Conservation (phyloP, 169 alveolate genomes). For the Cytauxzoon felis region DNA sequence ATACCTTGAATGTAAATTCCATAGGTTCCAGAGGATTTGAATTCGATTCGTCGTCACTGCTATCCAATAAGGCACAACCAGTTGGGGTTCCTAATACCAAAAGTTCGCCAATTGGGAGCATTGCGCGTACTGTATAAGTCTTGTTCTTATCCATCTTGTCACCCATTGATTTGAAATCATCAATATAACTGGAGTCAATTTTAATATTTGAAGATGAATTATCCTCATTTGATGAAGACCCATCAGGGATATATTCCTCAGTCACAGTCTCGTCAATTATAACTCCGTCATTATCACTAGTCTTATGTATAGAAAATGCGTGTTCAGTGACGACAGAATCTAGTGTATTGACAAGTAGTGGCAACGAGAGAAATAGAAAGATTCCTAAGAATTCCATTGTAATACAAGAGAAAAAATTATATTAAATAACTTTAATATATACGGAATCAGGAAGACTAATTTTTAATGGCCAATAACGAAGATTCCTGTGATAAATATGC, state of each 20-base stretch:
- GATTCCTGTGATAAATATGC: no score
- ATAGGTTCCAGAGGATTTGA: conserved; percentile 21
- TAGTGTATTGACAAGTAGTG: no score
- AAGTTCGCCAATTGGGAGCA: conserved; percentile 43
- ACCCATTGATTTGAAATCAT: conserved; percentile 39
- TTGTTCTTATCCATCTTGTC: conserved; percentile 46
- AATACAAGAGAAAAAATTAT: no score
- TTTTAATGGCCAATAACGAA: no score
- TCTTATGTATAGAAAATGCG: no score
- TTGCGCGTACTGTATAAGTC: conserved; percentile 46
- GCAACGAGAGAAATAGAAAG: no score
- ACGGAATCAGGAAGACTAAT: no score
- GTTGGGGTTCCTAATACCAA: conserved; percentile 59
- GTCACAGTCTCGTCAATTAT: background rate
- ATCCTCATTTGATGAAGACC: background rate
- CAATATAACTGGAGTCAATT: conserved; percentile 7
- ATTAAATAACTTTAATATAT: no score
- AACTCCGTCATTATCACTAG: conserved; percentile 12
- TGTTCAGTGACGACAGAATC: no score
- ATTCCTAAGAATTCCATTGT: no score
- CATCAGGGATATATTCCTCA: background rate
- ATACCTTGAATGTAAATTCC: conserved; percentile 43
- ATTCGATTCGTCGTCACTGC: conserved; percentile 15
- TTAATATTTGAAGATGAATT: background rate
- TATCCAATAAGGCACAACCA: conserved; percentile 52